Percentiles rank a stretch among this genome's conserved stretches.
These are phyloP conservation scores for Cladorrhinum samala DNA, from an alignment of 495 filamentous ascomycete genomes.

Conservation along the genomic window DNA sequence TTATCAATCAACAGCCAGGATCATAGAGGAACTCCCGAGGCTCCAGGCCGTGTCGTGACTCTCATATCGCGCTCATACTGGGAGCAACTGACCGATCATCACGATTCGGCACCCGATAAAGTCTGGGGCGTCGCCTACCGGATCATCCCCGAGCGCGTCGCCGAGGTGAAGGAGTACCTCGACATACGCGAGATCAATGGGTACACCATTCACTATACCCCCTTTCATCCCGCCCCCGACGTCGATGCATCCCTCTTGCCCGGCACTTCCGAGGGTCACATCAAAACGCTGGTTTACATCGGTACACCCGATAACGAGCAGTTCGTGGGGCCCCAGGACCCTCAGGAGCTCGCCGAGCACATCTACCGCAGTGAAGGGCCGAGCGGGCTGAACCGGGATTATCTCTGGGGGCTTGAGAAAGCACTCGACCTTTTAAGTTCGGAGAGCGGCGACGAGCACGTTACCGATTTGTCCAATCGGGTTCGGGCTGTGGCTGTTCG, in stretches of 20 bases:
- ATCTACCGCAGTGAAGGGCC: conserved; percentile 72
- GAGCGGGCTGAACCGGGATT: conserved; percentile 88
- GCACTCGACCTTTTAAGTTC: conserved; percentile 67
- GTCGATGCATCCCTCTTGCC: conserved; percentile 8
- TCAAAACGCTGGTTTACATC: conserved; percentile 76
- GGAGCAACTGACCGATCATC: conserved; percentile 68
- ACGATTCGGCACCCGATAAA: conserved; percentile 51
- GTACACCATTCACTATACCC: conserved; percentile 83
- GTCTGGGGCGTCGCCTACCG: conserved; percentile 95
- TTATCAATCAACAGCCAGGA: conserved; percentile 60
- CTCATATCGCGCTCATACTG: conserved; percentile 78
- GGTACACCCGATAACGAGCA: conserved; percentile 91
- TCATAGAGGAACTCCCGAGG: conserved; percentile 84
- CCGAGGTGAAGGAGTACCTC: conserved; percentile 78
- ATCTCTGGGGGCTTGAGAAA: conserved; percentile 75
- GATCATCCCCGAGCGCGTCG: conserved; percentile 64
- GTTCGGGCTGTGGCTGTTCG: conserved; percentile 41
- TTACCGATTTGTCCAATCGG: conserved; percentile 55
- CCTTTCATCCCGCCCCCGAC: conserved; percentile 59
- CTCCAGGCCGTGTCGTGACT: conserved; percentile 88
- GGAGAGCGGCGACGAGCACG: conserved; percentile 80
- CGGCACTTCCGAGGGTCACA: conserved; percentile 15
- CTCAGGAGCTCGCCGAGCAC: conserved; percentile 73
- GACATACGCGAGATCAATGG: conserved; percentile 97
- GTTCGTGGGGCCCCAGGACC: conserved; percentile 78